Base-by-base conservation (phyloP, 768 basidiomycete genomes). In the Leccinum uliginosum region DNA sequence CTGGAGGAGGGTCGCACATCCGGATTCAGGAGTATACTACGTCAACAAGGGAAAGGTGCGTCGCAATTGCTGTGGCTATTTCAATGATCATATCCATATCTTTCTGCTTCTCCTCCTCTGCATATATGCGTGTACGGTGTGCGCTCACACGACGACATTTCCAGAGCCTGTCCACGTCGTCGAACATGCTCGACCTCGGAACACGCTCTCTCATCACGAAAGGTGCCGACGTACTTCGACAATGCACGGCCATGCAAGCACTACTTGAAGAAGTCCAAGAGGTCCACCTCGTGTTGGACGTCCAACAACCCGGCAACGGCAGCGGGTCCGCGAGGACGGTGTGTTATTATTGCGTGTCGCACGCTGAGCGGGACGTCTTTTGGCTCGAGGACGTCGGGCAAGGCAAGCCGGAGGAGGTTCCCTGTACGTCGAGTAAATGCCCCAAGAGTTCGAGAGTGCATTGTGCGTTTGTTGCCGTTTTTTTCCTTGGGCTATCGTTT, bases 21-120 rank as follows among this genome's bases (percentile, higher is more conserved):
- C 69, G 10, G 74, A 75, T 17, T 64, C 61, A n/a, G 72, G 68
- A 14, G 59, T 62, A 11, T 72, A 70, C 40, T 76, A 70, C 51
- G 65, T 64, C 29, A 53, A 75, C 29, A 24, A 57, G 45, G 71
- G 72, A 19, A 69, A 65, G 63, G 74, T 75, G n/a, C 12, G 59
- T 51, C 2, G 29, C n/a, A 4, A 15, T 24, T 17, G 17, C 48
- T 12, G n/a, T 40, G n/a, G 40, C 10, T 5, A 10, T 19, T 19
- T 40, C n/a, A 9, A 19, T 40, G 10, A 11, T 19, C 4, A 40
- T 40, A 19, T 11, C 19, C 19, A 38, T n/a, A 38, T 43, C 19
- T 4, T 40, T 40, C n/a, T 19, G 19, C 10, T 19, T 19, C n/a
- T 40, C n/a, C 4, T 38, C n/a, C 35, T 43, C 19, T 43, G 5